A percentile compares a stretch with the other conserved stretches of the same genome.
Conservation (phyloP, 2,329 filamentous ascomycete genomes). For the Pseudogymnoascus sp. region DNA sequence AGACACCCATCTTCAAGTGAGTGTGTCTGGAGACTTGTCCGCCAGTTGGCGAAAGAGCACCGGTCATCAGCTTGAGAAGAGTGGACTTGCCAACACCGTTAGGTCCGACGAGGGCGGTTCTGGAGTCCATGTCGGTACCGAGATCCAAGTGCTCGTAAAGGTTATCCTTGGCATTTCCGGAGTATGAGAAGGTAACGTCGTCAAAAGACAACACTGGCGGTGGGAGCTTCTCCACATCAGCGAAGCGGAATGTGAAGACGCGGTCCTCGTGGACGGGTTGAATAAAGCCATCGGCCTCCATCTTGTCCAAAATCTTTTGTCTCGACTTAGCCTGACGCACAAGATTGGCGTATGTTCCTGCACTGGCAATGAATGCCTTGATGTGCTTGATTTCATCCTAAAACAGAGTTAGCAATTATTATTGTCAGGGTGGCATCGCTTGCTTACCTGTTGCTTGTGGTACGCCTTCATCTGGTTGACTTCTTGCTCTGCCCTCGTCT, state of each 20-base stretch:
- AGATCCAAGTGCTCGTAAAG: conserved; percentile 95
- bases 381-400: conserved; percentile 93
- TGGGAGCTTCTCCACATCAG: conserved; percentile 97
- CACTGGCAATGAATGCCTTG: conserved; percentile 99
- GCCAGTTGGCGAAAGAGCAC: conserved; percentile 76
- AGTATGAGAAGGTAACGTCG: conserved; percentile 97
- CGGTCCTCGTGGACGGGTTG: conserved; percentile 77
- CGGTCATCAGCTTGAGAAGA: conserved; percentile 90
- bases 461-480: conserved; percentile 99
- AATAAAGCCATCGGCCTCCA: conserved; percentile 99
- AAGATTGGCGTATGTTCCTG: conserved; percentile 99
- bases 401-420: not conserved
- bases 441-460: conserved; percentile 70
- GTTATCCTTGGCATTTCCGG: conserved; percentile 78
- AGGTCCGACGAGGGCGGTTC: conserved; percentile 91
- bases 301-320: conserved; percentile 99
- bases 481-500: conserved; percentile 90
- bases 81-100: conserved; percentile 99
- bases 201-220: conserved; percentile 95
- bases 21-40: conserved; percentile 86
- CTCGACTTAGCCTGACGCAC: conserved; percentile 97
- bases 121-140: conserved; percentile 99
- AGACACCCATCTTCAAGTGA: conserved; percentile 95
- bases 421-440: not conserved
- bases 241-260: conserved; percentile 96